A percentile compares a stretch with the other conserved stretches of the same genome.
These are phyloP conservation scores for Vitis rotundifolia DNA, from an alignment of 164 flowering plant species.

Conservation along the genomic window DNA sequence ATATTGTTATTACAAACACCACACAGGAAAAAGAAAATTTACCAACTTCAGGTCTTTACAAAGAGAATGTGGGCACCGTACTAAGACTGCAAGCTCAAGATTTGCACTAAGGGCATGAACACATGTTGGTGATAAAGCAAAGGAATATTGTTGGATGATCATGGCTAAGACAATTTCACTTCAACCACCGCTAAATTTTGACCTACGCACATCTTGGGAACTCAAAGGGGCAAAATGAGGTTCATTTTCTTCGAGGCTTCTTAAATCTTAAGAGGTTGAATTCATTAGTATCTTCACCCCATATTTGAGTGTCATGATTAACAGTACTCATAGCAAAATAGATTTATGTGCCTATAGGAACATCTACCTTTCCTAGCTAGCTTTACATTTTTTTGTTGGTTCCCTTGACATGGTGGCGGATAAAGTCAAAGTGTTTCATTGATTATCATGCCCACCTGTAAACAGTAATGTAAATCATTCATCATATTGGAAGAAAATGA, in stretches of 20 bases:
- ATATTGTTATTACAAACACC: too few relatives aligned
- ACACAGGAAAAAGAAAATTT: too few relatives aligned
- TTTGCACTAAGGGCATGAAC: too few relatives aligned
- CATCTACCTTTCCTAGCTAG: constrained; percentile 14
- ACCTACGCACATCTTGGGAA: constrained; percentile 8
- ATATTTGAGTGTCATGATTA: constrained; percentile 29
- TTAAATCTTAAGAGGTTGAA: constrained; percentile 42
- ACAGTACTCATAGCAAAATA: constrained; percentile 12
- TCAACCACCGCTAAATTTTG: too few relatives aligned
- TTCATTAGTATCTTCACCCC: constrained; percentile 37
- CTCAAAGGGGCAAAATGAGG: constrained; percentile 19
- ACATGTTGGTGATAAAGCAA: too few relatives aligned
- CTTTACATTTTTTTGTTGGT: constrained; percentile 1
- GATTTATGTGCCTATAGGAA: constrained; percentile 25
- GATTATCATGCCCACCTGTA: constrained; percentile 35
- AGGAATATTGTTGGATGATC: too few relatives aligned
- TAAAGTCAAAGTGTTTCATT: constrained; percentile 37
- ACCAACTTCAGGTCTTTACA: too few relatives aligned
- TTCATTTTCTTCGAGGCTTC: constrained; percentile 21
- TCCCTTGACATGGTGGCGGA: constrained; percentile 19
- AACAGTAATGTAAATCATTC: neutral
- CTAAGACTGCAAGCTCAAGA: too few relatives aligned
- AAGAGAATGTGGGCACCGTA: too few relatives aligned
- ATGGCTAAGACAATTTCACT: too few relatives aligned
- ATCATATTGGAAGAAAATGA: too few relatives aligned